phyloP scores from a whole-genome alignment of 2,329 filamentous ascomycete genomes.

The Sporothrix humicola region DNA sequence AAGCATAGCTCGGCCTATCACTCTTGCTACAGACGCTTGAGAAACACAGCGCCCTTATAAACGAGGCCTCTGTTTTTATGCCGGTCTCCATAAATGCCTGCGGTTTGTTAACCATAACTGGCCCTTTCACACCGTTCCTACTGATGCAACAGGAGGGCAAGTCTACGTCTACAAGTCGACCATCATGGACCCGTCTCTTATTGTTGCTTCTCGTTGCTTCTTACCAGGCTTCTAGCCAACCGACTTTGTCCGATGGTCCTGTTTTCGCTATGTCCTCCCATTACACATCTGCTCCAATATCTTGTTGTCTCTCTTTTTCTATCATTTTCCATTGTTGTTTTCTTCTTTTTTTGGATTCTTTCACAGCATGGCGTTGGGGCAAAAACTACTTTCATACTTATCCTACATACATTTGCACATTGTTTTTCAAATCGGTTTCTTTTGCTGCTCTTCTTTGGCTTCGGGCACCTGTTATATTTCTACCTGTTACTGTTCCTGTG shows the following conservation, averaged over 20 bases:
- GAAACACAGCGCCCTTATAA: no score
- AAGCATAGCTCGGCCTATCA: no score
- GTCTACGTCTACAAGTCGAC: not conserved
- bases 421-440: constrained; percentile 10
- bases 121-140: no score
- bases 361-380: constrained; percentile 49
- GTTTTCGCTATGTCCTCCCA: not conserved
- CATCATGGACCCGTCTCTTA: not conserved
- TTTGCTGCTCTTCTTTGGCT: constrained; percentile 3
- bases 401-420: constrained; percentile 19
- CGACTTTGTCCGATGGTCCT: not conserved
- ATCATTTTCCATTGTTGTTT: constrained; percentile 1
- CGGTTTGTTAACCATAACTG: no score
- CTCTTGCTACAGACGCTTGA: no score
- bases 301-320: not conserved
- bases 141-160: no score
- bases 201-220: not conserved
- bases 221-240: not conserved
- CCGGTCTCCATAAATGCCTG: no score
- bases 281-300: constrained; percentile 41
- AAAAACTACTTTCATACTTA: constrained; percentile 35
- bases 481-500: not conserved
- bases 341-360: constrained; percentile 37
- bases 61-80: no score
- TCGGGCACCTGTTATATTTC: not conserved